A percentile compares a stretch with the other conserved stretches of the same genome.
phyloP scores from a whole-genome alignment of 306 rosid species.

The Quercus agrifolia region DNA sequence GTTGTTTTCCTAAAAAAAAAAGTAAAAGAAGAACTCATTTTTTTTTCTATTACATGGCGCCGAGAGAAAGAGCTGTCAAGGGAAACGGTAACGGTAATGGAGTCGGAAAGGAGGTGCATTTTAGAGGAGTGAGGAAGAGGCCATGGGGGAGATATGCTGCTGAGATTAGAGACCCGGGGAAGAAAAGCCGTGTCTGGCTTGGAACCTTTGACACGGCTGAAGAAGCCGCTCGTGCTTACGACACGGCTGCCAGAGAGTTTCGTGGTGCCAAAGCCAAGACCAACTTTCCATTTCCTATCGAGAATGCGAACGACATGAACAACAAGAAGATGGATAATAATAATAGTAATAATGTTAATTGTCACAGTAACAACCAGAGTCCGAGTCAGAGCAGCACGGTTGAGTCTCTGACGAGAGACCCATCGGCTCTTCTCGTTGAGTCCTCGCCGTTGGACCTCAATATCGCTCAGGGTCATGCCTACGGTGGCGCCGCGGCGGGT shows the following conservation, averaged over 20 bases:
- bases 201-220: constrained; percentile 96
- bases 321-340: not conserved
- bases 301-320: constrained; percentile 8
- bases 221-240: constrained; percentile 94
- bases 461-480: constrained; percentile 15
- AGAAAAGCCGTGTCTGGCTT: constrained; percentile 99
- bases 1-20: too few relatives aligned
- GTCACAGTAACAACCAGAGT: constrained; percentile 32
- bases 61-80: constrained; percentile 49
- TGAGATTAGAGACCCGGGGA: constrained; percentile 89
- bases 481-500: not conserved
- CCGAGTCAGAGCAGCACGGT: constrained; percentile 98
- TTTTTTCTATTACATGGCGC: constrained; percentile 51
- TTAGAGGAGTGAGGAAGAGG: constrained; percentile 90
- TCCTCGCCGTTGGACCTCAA: constrained; percentile 75
- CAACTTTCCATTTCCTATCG: constrained; percentile 50
- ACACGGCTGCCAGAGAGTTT: constrained; percentile 77
- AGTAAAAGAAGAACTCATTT: too few relatives aligned
- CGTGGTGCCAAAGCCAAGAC: constrained; percentile 97
- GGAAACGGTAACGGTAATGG: constrained; percentile 26
- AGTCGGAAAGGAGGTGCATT: constrained; percentile 69
- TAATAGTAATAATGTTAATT: not conserved
- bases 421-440: constrained; percentile 47
- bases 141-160: constrained; percentile 99
- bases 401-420: constrained; percentile 79